These are phyloP conservation scores for Fagus crenata DNA, from an alignment of 306 rosid species.

Conservation along the genomic window DNA sequence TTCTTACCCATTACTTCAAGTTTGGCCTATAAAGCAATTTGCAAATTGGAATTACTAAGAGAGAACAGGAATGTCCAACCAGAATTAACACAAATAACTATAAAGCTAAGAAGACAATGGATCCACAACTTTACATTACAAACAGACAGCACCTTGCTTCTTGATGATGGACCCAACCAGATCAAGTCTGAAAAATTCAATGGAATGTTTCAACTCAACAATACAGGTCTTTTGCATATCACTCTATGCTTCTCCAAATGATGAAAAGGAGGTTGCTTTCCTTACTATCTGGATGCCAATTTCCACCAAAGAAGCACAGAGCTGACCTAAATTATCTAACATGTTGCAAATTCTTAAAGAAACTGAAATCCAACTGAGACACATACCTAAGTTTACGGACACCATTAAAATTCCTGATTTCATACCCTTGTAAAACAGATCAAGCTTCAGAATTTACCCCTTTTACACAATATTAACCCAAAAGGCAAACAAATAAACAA, in stretches of 20 bases:
- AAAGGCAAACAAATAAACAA: no score
- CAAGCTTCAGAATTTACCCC: no score
- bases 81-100: neutral
- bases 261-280: neutral
- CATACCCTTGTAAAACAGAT: neutral
- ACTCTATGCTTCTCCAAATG: neutral
- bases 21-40: constrained; percentile 57
- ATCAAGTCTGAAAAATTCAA: no score
- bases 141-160: no score
- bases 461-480: no score
- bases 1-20: constrained; percentile 99
- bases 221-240: neutral
- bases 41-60: neutral
- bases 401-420: neutral
- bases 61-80: neutral
- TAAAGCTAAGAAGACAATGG: no score
- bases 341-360: neutral
- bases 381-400: neutral
- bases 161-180: no score
- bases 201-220: neutral
- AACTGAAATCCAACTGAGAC: neutral
- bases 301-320: neutral
- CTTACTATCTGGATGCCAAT: neutral
- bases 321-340: neutral
- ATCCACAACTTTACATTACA: no score